Percentiles rank a stretch among this genome's conserved stretches.
Evolutionary conservation across 2,329 filamentous ascomycete species (phyloP).

Genomic region (Exophiala xenobiotica): DNA sequence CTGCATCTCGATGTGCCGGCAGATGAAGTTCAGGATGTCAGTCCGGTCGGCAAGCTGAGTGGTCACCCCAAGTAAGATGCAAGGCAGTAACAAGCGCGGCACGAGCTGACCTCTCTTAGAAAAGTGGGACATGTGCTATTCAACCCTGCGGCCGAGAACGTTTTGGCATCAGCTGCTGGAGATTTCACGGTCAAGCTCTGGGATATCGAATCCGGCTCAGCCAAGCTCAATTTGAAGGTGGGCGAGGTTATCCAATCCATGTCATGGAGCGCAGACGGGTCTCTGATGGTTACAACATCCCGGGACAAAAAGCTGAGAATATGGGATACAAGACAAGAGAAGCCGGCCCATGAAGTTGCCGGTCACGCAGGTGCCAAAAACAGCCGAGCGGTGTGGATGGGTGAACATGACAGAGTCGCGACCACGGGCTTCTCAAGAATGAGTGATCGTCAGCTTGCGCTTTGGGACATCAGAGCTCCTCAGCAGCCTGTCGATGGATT

Average conservation of each 20-base stretch:
- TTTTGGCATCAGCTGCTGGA: slow-evolving; percentile 91
- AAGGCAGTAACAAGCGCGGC: no score
- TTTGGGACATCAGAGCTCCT: slow-evolving; percentile 87
- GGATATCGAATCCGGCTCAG: slow-evolving; percentile 79
- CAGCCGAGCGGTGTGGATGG: slow-evolving; percentile 94
- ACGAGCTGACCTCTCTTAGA: slow-evolving; percentile 50
- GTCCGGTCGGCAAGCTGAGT: slow-evolving; percentile 74
- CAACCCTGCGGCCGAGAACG: slow-evolving; percentile 92
- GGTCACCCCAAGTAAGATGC: slow-evolving; percentile 85
- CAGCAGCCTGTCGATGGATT: slow-evolving; percentile 85
- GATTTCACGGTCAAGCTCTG: slow-evolving; percentile 95
- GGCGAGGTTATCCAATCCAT: slow-evolving; percentile 91
- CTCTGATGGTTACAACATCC: slow-evolving; percentile 84
- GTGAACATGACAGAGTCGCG: slow-evolving; percentile 91
- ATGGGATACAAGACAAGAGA: slow-evolving; percentile 95
- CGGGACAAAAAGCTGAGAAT: slow-evolving; percentile 97
- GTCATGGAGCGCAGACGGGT: slow-evolving; percentile 90
- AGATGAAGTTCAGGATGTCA: slow-evolving; percentile 78
- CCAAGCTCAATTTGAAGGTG: slow-evolving; percentile 76
- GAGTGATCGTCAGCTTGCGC: slow-evolving; percentile 92
- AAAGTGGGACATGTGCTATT: slow-evolving; percentile 98
- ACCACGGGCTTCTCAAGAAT: slow-evolving; percentile 97
- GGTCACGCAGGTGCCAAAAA: slow-evolving; percentile 96
- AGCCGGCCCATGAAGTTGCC: slow-evolving; percentile 75
- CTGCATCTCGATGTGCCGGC: slow-evolving; percentile 71